Percentiles rank a stretch among this genome's conserved stretches.
Conservation (phyloP, 352 stramenopile genomes). For the Globisporangium alternatum region DNA sequence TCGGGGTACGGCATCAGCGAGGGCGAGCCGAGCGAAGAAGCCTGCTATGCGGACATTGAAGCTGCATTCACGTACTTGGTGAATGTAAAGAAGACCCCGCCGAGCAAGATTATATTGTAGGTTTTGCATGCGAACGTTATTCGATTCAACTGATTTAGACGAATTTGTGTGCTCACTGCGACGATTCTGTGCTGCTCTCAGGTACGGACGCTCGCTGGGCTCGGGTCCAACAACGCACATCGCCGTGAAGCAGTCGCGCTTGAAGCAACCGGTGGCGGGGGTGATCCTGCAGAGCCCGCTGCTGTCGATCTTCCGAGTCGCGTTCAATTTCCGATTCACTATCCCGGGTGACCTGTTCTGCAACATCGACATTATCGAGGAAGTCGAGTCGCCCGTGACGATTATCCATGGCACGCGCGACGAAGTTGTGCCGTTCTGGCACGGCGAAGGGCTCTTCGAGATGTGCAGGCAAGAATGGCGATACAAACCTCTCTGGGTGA, state of each 20-base stretch:
- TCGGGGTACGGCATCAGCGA: constrained; percentile 97
- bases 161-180: constrained; percentile 1
- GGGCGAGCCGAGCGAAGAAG: constrained; percentile 90
- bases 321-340: constrained; percentile 98
- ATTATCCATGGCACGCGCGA: constrained; percentile 98
- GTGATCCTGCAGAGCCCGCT: constrained; percentile 97
- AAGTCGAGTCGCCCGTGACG: constrained; percentile 93
- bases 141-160: background rate
- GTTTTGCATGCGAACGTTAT: constrained; percentile 20
- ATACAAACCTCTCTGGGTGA: constrained; percentile 97
- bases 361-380: constrained; percentile 94
- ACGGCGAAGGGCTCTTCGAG: constrained; percentile 94
- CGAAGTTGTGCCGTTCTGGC: constrained; percentile 99
- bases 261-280: constrained; percentile 90
- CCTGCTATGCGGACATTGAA: constrained; percentile 95
- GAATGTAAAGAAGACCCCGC: constrained; percentile 88
- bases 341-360: constrained; percentile 97
- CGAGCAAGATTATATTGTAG: constrained; percentile 95
- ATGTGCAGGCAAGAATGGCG: constrained; percentile 90
- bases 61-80: constrained; percentile 95
- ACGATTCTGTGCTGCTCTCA: constrained; percentile 19
- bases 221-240: constrained; percentile 96
- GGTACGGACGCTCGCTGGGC: constrained; percentile 89
- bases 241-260: constrained; percentile 88
- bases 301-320: constrained; percentile 96